phyloP scores from a whole-genome alignment of 371 early-diverging fungal genomes.

The Gilbertella persicaria region DNA sequence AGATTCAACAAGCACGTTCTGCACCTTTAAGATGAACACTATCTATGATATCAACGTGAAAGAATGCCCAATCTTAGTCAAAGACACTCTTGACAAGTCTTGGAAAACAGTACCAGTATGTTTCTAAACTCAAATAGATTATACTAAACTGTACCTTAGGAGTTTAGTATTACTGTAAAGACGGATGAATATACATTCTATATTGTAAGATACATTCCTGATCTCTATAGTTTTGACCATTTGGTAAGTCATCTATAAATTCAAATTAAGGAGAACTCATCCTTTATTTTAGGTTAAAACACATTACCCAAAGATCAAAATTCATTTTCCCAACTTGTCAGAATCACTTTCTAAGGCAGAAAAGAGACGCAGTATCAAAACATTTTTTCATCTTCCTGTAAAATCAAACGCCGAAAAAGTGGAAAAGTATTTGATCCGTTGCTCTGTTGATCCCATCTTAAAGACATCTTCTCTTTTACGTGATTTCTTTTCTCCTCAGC shows the following conservation, averaged over 20 bases:
- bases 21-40: conserved; percentile 11
- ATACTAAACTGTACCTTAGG: conserved; percentile 7
- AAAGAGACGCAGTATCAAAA: conserved; percentile 40
- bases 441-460: conserved; percentile 33
- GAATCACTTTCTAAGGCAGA: conserved; percentile 27
- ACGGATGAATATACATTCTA: conserved; percentile 45
- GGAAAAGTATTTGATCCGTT: conserved; percentile 43
- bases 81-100: conserved; percentile 18
- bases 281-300: conserved; percentile 35
- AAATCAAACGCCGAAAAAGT: conserved; percentile 49
- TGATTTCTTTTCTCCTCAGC: conserved; percentile 51
- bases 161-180: conserved; percentile 57
- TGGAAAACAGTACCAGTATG: conserved; percentile 30
- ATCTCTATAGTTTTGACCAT: conserved; percentile 61
- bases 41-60: conserved; percentile 24
- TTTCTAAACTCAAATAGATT: not conserved
- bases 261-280: not conserved
- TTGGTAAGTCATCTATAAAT: conserved; percentile 37
- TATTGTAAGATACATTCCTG: conserved; percentile 59
- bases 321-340: conserved; percentile 42
- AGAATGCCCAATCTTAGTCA: conserved; percentile 24
- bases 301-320: conserved; percentile 44
- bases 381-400: conserved; percentile 22
- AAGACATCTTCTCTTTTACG: conserved; percentile 40
- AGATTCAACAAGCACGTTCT: conserved; percentile 17